Percentiles rank a stretch among this genome's conserved stretches.
Conservation (phyloP, 2,329 filamentous ascomycete genomes). For the Sporothrix globosa region DNA sequence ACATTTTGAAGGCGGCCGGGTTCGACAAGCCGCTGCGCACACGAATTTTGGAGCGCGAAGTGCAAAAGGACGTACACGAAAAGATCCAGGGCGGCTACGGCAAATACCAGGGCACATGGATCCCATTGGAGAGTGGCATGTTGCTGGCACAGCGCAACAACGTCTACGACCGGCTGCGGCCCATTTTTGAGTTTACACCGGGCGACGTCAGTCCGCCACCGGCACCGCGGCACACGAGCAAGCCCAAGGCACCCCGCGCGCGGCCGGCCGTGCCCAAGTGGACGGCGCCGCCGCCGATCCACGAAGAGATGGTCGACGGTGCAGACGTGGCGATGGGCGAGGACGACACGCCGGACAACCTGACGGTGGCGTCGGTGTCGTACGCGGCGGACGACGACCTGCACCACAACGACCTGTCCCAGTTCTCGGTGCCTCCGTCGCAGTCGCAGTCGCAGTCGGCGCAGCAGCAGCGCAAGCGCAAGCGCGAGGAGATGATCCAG, state of each 20-base stretch:
- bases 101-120: slow-evolving; percentile 99
- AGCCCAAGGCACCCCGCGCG: slow-evolving; percentile 74
- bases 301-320: slow-evolving; percentile 68
- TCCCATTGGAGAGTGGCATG: slow-evolving; percentile 81
- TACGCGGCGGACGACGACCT: slow-evolving; percentile 77
- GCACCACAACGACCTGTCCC: slow-evolving; percentile 66
- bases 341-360: slow-evolving; percentile 80
- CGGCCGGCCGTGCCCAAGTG: slow-evolving; percentile 66
- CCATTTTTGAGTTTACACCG: slow-evolving; percentile 87
- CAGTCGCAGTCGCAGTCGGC: slow-evolving; percentile 40
- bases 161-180: slow-evolving; percentile 77
- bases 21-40: slow-evolving; percentile 97
- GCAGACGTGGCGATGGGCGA: slow-evolving; percentile 65
- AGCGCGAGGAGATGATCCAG: slow-evolving; percentile 67
- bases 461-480: slow-evolving; percentile 65
- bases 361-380: slow-evolving; percentile 80
- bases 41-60: slow-evolving; percentile 91
- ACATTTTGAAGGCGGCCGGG: slow-evolving; percentile 94
- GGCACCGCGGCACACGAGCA: slow-evolving; percentile 88
- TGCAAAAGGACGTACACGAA: slow-evolving; percentile 94
- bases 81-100: slow-evolving; percentile 98
- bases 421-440: slow-evolving; percentile 54
- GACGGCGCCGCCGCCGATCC: slow-evolving; percentile 48
- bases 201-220: slow-evolving; percentile 88
- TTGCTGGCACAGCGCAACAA: slow-evolving; percentile 84